These are phyloP conservation scores for Cyberlindnera maritima DNA, from an alignment of 805 yeast genomes.

Conservation along the genomic window DNA sequence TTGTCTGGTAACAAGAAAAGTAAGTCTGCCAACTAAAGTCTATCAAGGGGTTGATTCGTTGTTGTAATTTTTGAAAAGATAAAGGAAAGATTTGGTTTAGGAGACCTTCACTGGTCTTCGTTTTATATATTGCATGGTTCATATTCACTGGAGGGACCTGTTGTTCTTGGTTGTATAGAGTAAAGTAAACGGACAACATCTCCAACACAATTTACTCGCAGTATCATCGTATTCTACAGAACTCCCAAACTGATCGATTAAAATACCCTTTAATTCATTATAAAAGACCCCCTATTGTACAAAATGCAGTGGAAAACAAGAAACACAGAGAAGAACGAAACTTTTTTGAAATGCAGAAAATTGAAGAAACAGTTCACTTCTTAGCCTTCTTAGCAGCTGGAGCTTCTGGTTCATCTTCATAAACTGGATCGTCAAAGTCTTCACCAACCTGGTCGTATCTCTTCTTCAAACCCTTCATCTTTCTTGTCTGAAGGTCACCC, in stretches of 20 bases:
- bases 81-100: not conserved
- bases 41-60: not conserved
- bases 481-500: conserved; percentile 87
- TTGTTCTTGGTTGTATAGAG: too few species aligned
- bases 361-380: conserved; percentile 6
- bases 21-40: not conserved
- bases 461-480: conserved; percentile 96
- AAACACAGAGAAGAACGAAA: not conserved
- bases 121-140: too few species aligned
- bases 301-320: conserved; percentile 1
- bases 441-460: conserved; percentile 69
- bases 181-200: too few species aligned
- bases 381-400: conserved; percentile 33
- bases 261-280: conserved; percentile 1
- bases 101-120: too few species aligned
- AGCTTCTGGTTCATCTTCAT: conserved; percentile 38
- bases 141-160: too few species aligned
- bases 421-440: conserved; percentile 48
- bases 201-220: too few species aligned
- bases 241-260: not conserved
- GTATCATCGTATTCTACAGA: not conserved
- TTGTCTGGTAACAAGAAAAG: conserved; percentile 60
- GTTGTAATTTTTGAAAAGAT: not conserved
- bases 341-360: conserved; percentile 1
- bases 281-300: conserved; percentile 4